A percentile compares a stretch with the other conserved stretches of the same genome.
phyloP scores from a whole-genome alignment of 2,329 filamentous ascomycete species.

The Colletotrichum destructivum region DNA sequence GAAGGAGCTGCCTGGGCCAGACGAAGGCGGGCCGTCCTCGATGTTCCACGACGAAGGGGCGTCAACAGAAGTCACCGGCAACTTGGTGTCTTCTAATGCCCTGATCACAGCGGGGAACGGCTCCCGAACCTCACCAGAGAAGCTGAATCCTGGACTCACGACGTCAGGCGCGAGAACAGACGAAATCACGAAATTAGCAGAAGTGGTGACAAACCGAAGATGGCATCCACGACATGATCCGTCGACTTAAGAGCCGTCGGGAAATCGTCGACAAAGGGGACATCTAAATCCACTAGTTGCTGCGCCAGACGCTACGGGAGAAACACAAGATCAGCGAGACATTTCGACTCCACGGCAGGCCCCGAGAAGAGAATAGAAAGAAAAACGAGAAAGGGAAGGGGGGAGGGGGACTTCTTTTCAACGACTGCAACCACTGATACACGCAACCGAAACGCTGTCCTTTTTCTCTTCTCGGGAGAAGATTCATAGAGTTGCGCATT shows the following conservation, averaged over 20 bases:
- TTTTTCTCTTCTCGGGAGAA: slow-evolving; percentile 32
- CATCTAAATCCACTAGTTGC: slow-evolving; percentile 85
- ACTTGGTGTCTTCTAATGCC: slow-evolving; percentile 78
- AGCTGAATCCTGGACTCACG: slow-evolving; percentile 80
- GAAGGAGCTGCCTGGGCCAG: slow-evolving; percentile 84
- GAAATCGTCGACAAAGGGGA: slow-evolving; percentile 91
- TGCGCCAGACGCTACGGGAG: slow-evolving; percentile 79
- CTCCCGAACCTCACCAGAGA: slow-evolving; percentile 91
- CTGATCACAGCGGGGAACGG: slow-evolving; percentile 89
- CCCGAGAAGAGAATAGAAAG: background rate
- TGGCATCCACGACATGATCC: slow-evolving; percentile 90
- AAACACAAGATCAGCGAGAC: slow-evolving; percentile 47
- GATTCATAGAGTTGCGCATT: slow-evolving; percentile 16
- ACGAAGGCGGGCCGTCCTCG: slow-evolving; percentile 83
- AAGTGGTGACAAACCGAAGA: slow-evolving; percentile 78
- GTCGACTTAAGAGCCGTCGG: slow-evolving; percentile 73
- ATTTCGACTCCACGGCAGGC: background rate
- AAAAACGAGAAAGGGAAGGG: too few relatives aligned
- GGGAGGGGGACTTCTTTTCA: background rate
- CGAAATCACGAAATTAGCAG: background rate
- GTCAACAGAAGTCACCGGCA: slow-evolving; percentile 91
- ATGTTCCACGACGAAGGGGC: slow-evolving; percentile 97
- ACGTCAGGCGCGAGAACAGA: slow-evolving; percentile 27
- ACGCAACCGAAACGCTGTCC: slow-evolving; percentile 16
- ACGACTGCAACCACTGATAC: slow-evolving; percentile 17